phyloP scores from a whole-genome alignment of 768 basidiomycete species.

The Serendipita sp. region DNA sequence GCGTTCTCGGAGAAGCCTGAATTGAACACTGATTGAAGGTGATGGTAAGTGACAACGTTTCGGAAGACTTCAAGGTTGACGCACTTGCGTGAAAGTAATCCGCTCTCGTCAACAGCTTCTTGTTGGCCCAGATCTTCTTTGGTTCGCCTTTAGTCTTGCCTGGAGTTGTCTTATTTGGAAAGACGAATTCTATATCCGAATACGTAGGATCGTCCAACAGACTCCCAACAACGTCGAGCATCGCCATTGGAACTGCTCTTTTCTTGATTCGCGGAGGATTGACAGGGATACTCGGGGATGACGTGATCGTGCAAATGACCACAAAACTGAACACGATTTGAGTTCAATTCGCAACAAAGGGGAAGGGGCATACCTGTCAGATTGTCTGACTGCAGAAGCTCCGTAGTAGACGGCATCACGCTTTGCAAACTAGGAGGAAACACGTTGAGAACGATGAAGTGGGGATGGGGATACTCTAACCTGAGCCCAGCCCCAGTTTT shows the following conservation, averaged over 20 bases:
- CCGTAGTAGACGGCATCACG: constrained; percentile 55
- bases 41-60: neutral
- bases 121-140: constrained; percentile 49
- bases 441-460: neutral
- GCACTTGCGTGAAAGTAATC: constrained; percentile 68
- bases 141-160: constrained; percentile 23
- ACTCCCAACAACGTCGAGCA: constrained; percentile 55
- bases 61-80: constrained; percentile 7
- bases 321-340: constrained; percentile 28
- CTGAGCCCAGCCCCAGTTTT: constrained; percentile 66
- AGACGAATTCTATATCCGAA: constrained; percentile 69
- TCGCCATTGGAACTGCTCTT: constrained; percentile 45
- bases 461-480: neutral
- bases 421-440: constrained; percentile 47
- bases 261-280: constrained; percentile 29
- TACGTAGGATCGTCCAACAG: constrained; percentile 70
- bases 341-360: too few relatives aligned
- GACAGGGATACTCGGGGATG: constrained; percentile 38
- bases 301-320: constrained; percentile 63
- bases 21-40: constrained; percentile 40
- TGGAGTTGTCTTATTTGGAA: constrained; percentile 25
- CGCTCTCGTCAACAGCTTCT: constrained; percentile 46
- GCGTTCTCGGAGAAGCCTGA: constrained; percentile 50
- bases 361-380: constrained; percentile 26
- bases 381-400: constrained; percentile 26